These are phyloP conservation scores for Theileria parva DNA, from an alignment of 169 alveolate species.

Conservation along the genomic window DNA sequence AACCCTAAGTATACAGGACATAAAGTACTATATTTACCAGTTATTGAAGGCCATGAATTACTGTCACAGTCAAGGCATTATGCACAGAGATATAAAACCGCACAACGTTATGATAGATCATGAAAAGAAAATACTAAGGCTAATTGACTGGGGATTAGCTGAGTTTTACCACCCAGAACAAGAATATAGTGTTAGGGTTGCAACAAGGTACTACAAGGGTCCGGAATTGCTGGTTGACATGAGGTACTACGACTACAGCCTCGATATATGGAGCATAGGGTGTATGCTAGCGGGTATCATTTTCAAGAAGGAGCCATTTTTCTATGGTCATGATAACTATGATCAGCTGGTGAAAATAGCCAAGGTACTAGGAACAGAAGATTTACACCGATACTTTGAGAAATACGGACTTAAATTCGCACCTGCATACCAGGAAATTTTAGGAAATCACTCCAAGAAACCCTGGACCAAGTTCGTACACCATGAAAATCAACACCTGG, in stretches of 20 bases:
- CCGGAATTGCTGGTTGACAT: conserved; percentile 97
- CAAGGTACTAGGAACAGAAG: conserved; percentile 94
- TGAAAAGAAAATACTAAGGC: conserved; percentile 84
- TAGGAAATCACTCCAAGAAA: conserved; percentile 87
- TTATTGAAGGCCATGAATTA: conserved; percentile 93
- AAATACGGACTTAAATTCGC: conserved; percentile 86
- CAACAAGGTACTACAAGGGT: conserved; percentile 97
- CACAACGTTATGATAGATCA: conserved; percentile 97
- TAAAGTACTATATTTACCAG: conserved; percentile 93
- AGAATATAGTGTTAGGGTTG: conserved; percentile 98
- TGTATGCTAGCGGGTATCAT: conserved; percentile 96
- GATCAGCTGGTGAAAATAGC: conserved; percentile 98
- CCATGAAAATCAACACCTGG: conserved; percentile 87
- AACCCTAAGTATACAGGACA: conserved; percentile 90
- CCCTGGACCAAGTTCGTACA: conserved; percentile 92
- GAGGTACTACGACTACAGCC: conserved; percentile 93
- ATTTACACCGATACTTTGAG: conserved; percentile 85
- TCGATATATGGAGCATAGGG: conserved; percentile 99
- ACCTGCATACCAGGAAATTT: conserved; percentile 83
- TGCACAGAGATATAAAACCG: conserved; percentile 97
- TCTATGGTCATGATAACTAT: conserved; percentile 90
- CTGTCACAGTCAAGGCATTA: conserved; percentile 98
- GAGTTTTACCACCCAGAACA: conserved; percentile 98
- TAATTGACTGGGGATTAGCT: conserved; percentile 99
- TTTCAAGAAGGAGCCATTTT: conserved; percentile 83